These are phyloP conservation scores for Dryas integrifolia DNA, from an alignment of 331 rosid species.

Conservation along the genomic window DNA sequence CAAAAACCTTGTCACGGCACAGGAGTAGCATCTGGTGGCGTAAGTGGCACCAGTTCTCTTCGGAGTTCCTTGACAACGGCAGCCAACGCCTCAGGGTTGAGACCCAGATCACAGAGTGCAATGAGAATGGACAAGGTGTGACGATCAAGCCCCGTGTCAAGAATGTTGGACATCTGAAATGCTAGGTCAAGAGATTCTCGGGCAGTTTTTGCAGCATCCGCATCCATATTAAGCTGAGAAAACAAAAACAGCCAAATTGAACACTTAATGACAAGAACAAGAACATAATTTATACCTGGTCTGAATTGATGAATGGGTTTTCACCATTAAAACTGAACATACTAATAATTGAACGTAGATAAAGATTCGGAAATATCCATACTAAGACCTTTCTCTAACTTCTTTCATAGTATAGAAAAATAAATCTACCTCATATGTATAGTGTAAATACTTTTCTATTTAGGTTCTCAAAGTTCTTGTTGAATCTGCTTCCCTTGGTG, in stretches of 20 bases:
- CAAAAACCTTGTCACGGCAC: slow-evolving; percentile 14
- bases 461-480: no score
- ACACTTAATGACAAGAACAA: neutral
- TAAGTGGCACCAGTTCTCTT: slow-evolving; percentile 22
- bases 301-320: no score
- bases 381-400: no score
- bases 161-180: slow-evolving; percentile 65
- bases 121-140: slow-evolving; percentile 72
- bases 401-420: no score
- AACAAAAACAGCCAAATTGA: neutral
- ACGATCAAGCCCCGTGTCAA: slow-evolving; percentile 68
- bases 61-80: slow-evolving; percentile 66
- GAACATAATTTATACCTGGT: no score
- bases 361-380: no score
- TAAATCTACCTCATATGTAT: no score
- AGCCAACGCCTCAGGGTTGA: slow-evolving; percentile 76
- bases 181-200: slow-evolving; percentile 71
- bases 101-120: slow-evolving; percentile 74
- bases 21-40: slow-evolving; percentile 24
- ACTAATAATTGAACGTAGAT: no score
- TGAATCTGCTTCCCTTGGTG: no score
- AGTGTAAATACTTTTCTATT: no score
- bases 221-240: slow-evolving; percentile 46
- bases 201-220: slow-evolving; percentile 59
- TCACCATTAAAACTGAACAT: no score